These are phyloP conservation scores for Juncus effusus DNA, from an alignment of 176 grass and related monocot genomes.

Conservation along the genomic window DNA sequence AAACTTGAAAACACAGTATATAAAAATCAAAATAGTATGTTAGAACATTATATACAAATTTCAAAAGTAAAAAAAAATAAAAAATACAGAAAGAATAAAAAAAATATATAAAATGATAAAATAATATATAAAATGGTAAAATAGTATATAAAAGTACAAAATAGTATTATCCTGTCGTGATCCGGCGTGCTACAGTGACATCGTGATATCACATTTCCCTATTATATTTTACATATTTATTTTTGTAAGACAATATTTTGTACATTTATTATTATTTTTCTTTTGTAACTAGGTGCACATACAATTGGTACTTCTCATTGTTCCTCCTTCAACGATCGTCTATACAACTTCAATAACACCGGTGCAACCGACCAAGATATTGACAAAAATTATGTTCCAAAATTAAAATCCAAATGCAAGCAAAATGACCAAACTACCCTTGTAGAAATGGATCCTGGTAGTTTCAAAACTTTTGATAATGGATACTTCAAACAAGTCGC, in stretches of 20 bases:
- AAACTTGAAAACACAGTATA: no score
- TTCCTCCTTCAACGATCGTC: constrained; percentile 49
- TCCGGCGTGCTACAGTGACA: no score
- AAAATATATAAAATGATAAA: no score
- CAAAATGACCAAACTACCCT: constrained; percentile 41
- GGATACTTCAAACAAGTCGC: constrained; percentile 60
- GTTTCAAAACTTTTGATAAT: constrained; percentile 70
- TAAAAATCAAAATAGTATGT: no score
- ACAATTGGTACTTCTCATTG: constrained; percentile 73
- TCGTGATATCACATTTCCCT: no score
- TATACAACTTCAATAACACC: constrained; percentile 60
- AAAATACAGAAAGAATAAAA: no score
- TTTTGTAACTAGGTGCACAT: constrained; percentile 46
- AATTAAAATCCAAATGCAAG: constrained; percentile 47
- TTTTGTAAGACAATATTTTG: no score
- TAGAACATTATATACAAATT: no score
- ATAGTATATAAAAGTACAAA: not conserved
- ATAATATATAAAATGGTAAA: no score
- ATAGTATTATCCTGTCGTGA: not conserved
- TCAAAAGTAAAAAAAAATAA: no score
- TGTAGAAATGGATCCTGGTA: constrained; percentile 85
- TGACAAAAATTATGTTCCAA: constrained; percentile 37
- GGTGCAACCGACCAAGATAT: constrained; percentile 42
- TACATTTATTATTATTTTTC: not conserved
- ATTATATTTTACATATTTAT: no score